phyloP scores from a whole-genome alignment of 1,284 basidiomycete species.

The Pseudozyma pruni region DNA sequence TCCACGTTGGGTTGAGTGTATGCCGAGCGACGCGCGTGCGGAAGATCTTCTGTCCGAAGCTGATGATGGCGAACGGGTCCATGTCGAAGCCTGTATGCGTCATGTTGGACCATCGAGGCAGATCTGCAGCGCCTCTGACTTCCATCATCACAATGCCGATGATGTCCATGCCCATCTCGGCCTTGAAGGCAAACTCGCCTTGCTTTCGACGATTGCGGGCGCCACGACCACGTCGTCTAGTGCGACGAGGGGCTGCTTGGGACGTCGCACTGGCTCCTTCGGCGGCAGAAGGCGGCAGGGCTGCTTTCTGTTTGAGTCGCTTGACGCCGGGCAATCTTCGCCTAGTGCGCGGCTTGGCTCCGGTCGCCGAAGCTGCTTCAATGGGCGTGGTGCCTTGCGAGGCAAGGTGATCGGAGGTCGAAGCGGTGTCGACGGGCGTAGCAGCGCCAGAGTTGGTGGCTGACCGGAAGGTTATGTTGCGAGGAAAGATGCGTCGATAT shows the following conservation, averaged over 20 bases:
- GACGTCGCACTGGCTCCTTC: background rate
- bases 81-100: conserved; percentile 83
- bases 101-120: conserved; percentile 83
- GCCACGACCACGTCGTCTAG: background rate
- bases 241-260: conserved; percentile 7
- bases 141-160: conserved; percentile 91
- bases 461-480: conserved; percentile 30
- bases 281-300: conserved; percentile 5
- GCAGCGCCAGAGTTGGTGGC: conserved; percentile 21
- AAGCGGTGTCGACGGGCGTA: conserved; percentile 20
- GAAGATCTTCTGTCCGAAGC: conserved; percentile 96
- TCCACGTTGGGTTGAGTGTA: conserved; percentile 85
- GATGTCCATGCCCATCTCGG: conserved; percentile 76
- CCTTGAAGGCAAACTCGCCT: conserved; percentile 71
- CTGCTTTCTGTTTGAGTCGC: conserved; percentile 15
- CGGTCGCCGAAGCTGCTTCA: conserved; percentile 7
- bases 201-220: conserved; percentile 69
- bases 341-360: conserved; percentile 16
- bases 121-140: conserved; percentile 78
- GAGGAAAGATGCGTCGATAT: conserved; percentile 37
- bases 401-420: conserved; percentile 21
- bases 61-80: conserved; percentile 96
- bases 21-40: conserved; percentile 76
- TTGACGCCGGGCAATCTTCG: conserved; percentile 34
- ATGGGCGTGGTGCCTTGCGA: conserved; percentile 18